phyloP scores from a whole-genome alignment of 371 early-diverging fungal genomes.

The Funneliformis caledonium region DNA sequence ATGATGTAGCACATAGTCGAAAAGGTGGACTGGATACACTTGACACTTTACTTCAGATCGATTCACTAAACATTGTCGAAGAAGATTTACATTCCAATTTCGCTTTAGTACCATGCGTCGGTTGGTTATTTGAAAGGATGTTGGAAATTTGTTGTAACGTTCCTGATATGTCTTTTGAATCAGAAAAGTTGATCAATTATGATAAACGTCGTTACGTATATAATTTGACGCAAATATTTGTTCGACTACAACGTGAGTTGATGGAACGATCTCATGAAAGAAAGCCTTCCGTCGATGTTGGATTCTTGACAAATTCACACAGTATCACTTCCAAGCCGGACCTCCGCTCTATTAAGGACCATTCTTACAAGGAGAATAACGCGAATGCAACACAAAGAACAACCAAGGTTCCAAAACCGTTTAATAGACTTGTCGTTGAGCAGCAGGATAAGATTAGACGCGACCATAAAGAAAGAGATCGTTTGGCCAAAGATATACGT shows the following conservation, averaged over 20 bases:
- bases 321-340: constrained; percentile 32
- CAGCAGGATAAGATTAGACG: constrained; percentile 73
- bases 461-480: constrained; percentile 73
- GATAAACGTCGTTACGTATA: constrained; percentile 73
- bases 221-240: constrained; percentile 64
- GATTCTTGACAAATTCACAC: constrained; percentile 44
- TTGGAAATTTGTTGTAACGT: constrained; percentile 59
- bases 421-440: constrained; percentile 62
- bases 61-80: not conserved
- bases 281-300: constrained; percentile 30
- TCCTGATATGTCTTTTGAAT: constrained; percentile 54
- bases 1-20: constrained; percentile 61
- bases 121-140: constrained; percentile 61
- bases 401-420: constrained; percentile 40
- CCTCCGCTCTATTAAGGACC: constrained; percentile 51
- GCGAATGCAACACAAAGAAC: constrained; percentile 27
- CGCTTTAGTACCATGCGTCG: constrained; percentile 55
- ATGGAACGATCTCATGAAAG: constrained; percentile 37
- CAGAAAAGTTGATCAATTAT: constrained; percentile 62
- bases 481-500: constrained; percentile 71
- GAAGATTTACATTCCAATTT: not conserved
- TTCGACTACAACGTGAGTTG: constrained; percentile 50
- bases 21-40: constrained; percentile 63
- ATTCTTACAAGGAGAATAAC: constrained; percentile 50
- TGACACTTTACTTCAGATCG: constrained; percentile 51